A percentile compares a stretch with the other conserved stretches of the same genome.
phyloP scores from a whole-genome alignment of 805 yeast species.

The Myxozyma vanderwaltii region DNA sequence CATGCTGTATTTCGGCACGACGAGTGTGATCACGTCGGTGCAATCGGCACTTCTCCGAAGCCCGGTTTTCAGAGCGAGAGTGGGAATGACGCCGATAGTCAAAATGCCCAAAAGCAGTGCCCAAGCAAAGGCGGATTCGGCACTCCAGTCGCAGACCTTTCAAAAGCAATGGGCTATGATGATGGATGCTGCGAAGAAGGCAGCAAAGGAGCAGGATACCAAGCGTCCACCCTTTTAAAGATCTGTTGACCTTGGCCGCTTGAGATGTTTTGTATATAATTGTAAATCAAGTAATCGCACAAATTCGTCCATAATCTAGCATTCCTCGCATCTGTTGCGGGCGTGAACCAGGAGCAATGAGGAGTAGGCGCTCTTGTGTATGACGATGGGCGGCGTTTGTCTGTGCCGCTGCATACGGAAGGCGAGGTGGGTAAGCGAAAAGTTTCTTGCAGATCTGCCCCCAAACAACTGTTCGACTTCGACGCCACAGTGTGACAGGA shows the following conservation, averaged over 20 bases:
- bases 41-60: constrained; percentile 72
- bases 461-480: too few species aligned
- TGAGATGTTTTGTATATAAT: not conserved
- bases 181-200: constrained; percentile 23
- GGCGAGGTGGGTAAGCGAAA: too few species aligned
- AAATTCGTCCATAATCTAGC: too few species aligned
- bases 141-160: not conserved
- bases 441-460: too few species aligned
- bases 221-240: not conserved
- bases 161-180: constrained; percentile 18
- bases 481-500: too few species aligned
- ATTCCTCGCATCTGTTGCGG: too few species aligned
- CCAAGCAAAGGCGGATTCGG: not conserved
- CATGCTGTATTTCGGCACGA: constrained; percentile 80
- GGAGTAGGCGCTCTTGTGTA: too few species aligned
- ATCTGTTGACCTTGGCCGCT: not conserved
- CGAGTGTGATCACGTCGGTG: constrained; percentile 69
- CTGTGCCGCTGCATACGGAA: too few species aligned
- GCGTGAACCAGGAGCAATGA: too few species aligned
- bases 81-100: constrained; percentile 64
- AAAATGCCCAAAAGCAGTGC: constrained; percentile 43
- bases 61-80: constrained; percentile 55
- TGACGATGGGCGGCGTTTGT: too few species aligned
- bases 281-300: not conserved
- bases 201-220: constrained; percentile 16